phyloP scores from a whole-genome alignment of 164 flowering plant species.

The Dillenia turbinata region DNA sequence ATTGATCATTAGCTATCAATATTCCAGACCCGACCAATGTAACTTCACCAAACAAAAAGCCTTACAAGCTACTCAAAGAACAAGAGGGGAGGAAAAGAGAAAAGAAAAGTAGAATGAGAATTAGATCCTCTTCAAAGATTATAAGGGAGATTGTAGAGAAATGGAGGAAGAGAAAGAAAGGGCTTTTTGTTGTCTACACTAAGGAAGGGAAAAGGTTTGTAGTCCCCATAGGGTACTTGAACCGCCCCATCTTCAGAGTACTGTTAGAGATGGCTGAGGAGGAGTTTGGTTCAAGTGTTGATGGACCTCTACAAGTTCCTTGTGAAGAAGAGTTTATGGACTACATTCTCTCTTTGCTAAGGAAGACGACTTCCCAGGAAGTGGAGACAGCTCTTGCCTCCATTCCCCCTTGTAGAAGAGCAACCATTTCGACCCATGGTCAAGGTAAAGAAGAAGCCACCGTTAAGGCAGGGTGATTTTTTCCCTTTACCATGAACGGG shows the following conservation, averaged over 20 bases:
- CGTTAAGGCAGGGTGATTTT: not conserved
- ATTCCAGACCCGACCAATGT: too few relatives aligned
- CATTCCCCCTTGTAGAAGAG: conserved; percentile 8
- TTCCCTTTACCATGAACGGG: too few relatives aligned
- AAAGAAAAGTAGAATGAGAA: conserved; percentile 6
- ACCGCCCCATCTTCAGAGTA: conserved; percentile 39
- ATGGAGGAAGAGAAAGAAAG: conserved; percentile 33
- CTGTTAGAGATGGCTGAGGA: conserved; percentile 48
- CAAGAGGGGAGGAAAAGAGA: not conserved
- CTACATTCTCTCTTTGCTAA: conserved; percentile 27
- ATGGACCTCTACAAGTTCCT: conserved; percentile 39
- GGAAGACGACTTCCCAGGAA: conserved; percentile 20
- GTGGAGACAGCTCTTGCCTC: conserved; percentile 24
- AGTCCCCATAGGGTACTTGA: conserved; percentile 31
- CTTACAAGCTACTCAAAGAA: not conserved
- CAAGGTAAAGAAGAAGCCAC: not conserved
- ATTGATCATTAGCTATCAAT: not conserved
- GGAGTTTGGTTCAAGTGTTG: conserved; percentile 32
- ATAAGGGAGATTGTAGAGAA: conserved; percentile 27
- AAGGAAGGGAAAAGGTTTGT: conserved; percentile 40
- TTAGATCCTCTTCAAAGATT: conserved; percentile 16
- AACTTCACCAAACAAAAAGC: not conserved
- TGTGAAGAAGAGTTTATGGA: conserved; percentile 42
- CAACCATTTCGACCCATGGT: conserved; percentile 7
- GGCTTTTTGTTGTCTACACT: conserved; percentile 39